Conservation (phyloP, 805 yeast species). For the Lachancea dasiensis region DNA sequence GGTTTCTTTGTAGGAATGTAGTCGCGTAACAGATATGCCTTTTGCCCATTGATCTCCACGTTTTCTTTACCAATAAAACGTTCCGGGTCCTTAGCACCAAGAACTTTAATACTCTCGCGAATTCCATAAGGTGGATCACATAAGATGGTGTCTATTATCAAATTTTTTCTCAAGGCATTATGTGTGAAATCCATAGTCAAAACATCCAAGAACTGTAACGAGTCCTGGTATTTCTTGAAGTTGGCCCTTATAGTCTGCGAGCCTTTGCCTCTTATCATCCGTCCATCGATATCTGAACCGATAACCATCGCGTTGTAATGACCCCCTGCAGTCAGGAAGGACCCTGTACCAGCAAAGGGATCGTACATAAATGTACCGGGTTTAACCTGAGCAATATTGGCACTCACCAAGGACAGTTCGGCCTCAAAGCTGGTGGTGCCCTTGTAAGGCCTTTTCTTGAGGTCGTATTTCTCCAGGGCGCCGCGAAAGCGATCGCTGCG, state of each 20-base stretch:
- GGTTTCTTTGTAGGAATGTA: slow-evolving; percentile 92
- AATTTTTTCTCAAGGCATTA: slow-evolving; percentile 60
- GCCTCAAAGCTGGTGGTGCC: slow-evolving; percentile 98
- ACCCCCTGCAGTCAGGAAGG: slow-evolving; percentile 84
- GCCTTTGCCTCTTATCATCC: slow-evolving; percentile 64
- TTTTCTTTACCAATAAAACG: slow-evolving; percentile 68
- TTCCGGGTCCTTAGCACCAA: slow-evolving; percentile 73
- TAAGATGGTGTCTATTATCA: slow-evolving; percentile 70
- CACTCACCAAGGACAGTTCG: slow-evolving; percentile 78
- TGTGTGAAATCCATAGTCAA: slow-evolving; percentile 94
- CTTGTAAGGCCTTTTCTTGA: slow-evolving; percentile 75
- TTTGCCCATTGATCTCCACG: slow-evolving; percentile 69
- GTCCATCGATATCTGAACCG: slow-evolving; percentile 89
- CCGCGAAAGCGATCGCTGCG: slow-evolving; percentile 56
- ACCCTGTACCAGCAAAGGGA: slow-evolving; percentile 96
- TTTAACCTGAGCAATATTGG: slow-evolving; percentile 75
- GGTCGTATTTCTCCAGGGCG: slow-evolving; percentile 69
- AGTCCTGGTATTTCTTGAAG: slow-evolving; percentile 66
- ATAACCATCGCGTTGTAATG: slow-evolving; percentile 72
- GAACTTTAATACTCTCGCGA: slow-evolving; percentile 87
- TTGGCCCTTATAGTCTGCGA: slow-evolving; percentile 48
- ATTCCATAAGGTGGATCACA: slow-evolving; percentile 99
- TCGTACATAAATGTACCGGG: slow-evolving; percentile 71
- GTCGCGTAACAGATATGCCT: slow-evolving; percentile 70
- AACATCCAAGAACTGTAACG: slow-evolving; percentile 59